A percentile compares a stretch with the other conserved stretches of the same genome.
Conservation (phyloP, 106 monocot genomes). For the Dioscorea zingiberensis region DNA sequence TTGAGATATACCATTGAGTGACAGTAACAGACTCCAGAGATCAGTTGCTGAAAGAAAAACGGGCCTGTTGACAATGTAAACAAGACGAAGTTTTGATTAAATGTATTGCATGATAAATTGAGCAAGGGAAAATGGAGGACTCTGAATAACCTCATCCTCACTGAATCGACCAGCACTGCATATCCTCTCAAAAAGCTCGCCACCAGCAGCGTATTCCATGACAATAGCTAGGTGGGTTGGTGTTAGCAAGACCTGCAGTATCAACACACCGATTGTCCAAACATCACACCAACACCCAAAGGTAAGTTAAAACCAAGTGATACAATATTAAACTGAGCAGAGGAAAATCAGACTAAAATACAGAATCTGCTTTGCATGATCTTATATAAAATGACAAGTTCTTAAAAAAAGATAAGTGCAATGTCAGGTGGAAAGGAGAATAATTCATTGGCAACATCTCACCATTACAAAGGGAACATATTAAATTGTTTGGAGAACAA, state of each 20-base stretch:
- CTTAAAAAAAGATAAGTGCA: too few relatives aligned
- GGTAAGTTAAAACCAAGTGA: too few relatives aligned
- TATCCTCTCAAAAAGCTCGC: conserved; percentile 87
- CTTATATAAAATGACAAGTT: too few relatives aligned
- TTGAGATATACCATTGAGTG: conserved; percentile 55
- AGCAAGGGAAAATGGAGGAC: not conserved
- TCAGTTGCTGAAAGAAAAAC: conserved; percentile 94
- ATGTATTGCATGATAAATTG: not conserved
- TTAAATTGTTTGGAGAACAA: too few relatives aligned
- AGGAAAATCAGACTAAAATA: too few relatives aligned
- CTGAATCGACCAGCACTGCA: conserved; percentile 81
- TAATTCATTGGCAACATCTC: too few relatives aligned
- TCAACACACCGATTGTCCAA: not conserved
- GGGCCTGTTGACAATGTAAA: conserved; percentile 42
- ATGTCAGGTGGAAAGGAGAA: too few relatives aligned
- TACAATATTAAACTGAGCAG: too few relatives aligned
- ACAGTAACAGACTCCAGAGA: conserved; percentile 86
- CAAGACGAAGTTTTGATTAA: not conserved
- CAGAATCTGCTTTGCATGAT: too few relatives aligned
- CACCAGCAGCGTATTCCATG: conserved; percentile 98
- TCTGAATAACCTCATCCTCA: conserved; percentile 58
- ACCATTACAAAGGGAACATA: too few relatives aligned
- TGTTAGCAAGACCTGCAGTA: conserved; percentile 64
- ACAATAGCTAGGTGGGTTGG: conserved; percentile 89
- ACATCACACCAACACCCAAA: too few relatives aligned